Conservation (phyloP, 176 grass and related monocot genomes). For the Phyllostachys edulis region DNA sequence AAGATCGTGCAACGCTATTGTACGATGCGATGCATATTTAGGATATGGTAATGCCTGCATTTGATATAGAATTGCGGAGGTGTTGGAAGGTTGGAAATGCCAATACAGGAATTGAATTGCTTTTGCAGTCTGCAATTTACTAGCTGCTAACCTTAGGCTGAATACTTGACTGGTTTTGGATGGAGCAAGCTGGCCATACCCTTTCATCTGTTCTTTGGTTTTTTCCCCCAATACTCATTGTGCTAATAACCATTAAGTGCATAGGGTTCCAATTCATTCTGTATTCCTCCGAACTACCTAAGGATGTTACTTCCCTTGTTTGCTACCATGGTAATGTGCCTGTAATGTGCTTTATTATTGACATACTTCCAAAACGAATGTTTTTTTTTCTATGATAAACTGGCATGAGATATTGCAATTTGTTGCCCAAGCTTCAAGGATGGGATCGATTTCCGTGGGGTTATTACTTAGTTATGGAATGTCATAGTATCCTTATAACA, state of each 20-base stretch:
- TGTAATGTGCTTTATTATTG: not conserved
- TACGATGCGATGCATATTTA: not conserved
- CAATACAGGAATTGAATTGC: not conserved
- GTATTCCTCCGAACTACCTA: not conserved
- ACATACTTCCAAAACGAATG: not conserved
- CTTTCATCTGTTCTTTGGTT: not conserved
- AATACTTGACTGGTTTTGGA: not conserved
- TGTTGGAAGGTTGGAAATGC: not conserved
- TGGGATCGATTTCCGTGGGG: not conserved
- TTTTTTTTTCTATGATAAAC: not conserved
- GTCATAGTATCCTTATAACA: not conserved
- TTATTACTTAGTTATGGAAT: constrained; percentile 11
- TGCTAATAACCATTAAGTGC: not conserved
- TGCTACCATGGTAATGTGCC: not conserved
- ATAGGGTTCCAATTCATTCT: not conserved
- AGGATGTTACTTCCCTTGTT: not conserved
- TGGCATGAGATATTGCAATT: not conserved
- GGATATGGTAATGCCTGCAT: not conserved
- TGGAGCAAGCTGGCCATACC: not conserved
- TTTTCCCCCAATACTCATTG: not conserved
- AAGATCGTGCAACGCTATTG: not conserved
- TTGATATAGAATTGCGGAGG: not conserved
- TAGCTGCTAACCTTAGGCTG: not conserved
- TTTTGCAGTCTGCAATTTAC: not conserved
- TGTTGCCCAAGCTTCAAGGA: not conserved